Base-by-base conservation (phyloP, 441 rosid species). In the Arabidopsis lyrata region DNA sequence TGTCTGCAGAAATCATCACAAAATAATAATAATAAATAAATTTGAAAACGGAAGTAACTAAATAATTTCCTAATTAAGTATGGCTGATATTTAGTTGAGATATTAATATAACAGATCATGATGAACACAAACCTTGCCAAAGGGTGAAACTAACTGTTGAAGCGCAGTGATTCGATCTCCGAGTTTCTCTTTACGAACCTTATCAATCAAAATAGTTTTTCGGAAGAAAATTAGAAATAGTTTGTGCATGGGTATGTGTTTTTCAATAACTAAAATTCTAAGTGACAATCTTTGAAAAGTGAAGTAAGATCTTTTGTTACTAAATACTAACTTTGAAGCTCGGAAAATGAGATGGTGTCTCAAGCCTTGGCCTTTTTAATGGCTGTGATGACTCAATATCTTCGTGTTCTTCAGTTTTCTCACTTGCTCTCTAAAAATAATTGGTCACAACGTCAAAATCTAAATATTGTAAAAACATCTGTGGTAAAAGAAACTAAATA, bases 91-190 rank as follows among this genome's bases (percentile, higher is more conserved):
- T 10, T 42, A 57, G 44, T 76, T 41, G 63, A 66, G 60, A 36
- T n/a, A 67, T 56, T 42, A 59, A 34, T 62, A 24, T 50, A 66
- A 53, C 15, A 52, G 20, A 77, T 50, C 11, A 77, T 60, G 64
- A 69, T 34, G 66, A 41, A 42, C 22, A 49, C 72, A 79, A 60
- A 86, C 93, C 93, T 88, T 88, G 82, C 93, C 93, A 75, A 86
- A 88, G 78, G 93, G 93, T 65, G 90, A 88, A 82, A 85, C 90
- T 81, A 88, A 82, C 77, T 88, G 93, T 68, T 88, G 93, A 78
- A 88, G 87, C 0, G 93, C 90, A 38, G 90, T 88, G 74, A 88
- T 85, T 73, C 89, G 83, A 83, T 88, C 93, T 79, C 93, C 90
- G 11, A 88, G 80, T 86, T 88, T 88, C 83, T 88, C 93, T 80